phyloP scores from a whole-genome alignment of 1,284 basidiomycete genomes.

The Porogramme epimiltina region DNA sequence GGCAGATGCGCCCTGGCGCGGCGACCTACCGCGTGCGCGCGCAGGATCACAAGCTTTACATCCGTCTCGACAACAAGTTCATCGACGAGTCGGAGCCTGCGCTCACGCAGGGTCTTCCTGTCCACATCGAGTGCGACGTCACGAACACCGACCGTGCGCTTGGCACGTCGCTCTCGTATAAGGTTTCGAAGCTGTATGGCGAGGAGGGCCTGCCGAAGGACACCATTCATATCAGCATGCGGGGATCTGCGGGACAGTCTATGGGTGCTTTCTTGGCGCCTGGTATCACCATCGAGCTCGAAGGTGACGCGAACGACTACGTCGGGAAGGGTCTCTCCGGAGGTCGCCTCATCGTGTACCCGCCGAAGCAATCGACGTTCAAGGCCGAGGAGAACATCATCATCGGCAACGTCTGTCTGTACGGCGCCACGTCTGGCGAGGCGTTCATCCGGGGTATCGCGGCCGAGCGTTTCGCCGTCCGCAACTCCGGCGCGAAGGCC shows the following conservation, averaged over 20 bases:
- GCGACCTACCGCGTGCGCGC: conserved; percentile 90
- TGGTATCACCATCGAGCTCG: conserved; percentile 94
- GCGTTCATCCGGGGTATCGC: conserved; percentile 94
- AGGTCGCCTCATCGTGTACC: conserved; percentile 91
- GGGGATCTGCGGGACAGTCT: conserved; percentile 93
- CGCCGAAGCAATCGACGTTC: conserved; percentile 87
- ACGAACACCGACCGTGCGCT: conserved; percentile 95
- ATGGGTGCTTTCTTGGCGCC: conserved; percentile 97
- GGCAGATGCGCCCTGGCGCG: conserved; percentile 93
- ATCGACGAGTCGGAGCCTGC: conserved; percentile 94
- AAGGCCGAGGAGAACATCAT: conserved; percentile 98
- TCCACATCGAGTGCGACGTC: conserved; percentile 93
- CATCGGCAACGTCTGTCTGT: conserved; percentile 93
- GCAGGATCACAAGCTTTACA: conserved; percentile 96
- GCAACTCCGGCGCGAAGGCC: conserved; percentile 92
- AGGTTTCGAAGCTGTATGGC: conserved; percentile 89
- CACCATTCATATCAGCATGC: conserved; percentile 94
- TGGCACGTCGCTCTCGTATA: conserved; percentile 90
- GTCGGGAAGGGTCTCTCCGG: conserved; percentile 96
- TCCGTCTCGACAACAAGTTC: conserved; percentile 97
- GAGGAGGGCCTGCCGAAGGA: conserved; percentile 94
- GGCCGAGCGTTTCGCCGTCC: conserved; percentile 92
- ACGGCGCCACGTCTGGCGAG: conserved; percentile 93
- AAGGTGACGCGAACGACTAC: conserved; percentile 96
- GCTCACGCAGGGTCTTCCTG: conserved; percentile 87